phyloP scores from a whole-genome alignment of 495 filamentous ascomycete genomes.

The Cudoniella acicularis region DNA sequence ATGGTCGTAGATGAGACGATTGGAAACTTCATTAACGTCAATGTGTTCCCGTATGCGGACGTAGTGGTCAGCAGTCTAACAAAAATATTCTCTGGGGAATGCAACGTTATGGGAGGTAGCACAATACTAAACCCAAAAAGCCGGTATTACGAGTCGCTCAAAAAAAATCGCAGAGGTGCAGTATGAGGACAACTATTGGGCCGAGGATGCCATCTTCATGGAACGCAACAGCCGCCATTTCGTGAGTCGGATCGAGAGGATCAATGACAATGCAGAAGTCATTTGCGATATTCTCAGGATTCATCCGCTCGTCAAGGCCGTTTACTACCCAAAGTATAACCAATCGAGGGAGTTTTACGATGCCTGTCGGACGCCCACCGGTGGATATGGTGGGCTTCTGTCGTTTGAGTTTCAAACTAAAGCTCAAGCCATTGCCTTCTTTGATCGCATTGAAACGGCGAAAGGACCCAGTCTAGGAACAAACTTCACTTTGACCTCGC shows the following conservation, averaged over 20 bases:
- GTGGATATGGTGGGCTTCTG: slow-evolving; percentile 88
- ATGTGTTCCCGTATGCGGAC: slow-evolving; percentile 85
- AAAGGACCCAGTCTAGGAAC: slow-evolving; percentile 96
- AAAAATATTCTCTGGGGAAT: slow-evolving; percentile 95
- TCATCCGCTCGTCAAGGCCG: slow-evolving; percentile 63
- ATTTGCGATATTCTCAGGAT: slow-evolving; percentile 63
- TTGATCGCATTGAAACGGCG: slow-evolving; percentile 77
- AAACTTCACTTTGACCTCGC: slow-evolving; percentile 88
- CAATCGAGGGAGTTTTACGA: slow-evolving; percentile 71
- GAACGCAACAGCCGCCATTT: slow-evolving; percentile 97
- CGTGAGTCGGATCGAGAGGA: slow-evolving; percentile 71
- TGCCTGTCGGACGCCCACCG: slow-evolving; percentile 63
- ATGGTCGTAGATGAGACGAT: slow-evolving; percentile 95
- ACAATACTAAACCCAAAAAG: slow-evolving; percentile 79
- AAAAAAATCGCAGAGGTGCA: slow-evolving; percentile 53
- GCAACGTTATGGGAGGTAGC: slow-evolving; percentile 96
- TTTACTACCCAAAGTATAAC: slow-evolving; percentile 84
- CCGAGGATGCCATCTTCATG: slow-evolving; percentile 89
- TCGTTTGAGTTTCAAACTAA: slow-evolving; percentile 72
- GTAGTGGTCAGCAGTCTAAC: slow-evolving; percentile 91
- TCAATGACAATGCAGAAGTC: slow-evolving; percentile 82
- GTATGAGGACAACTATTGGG: slow-evolving; percentile 90
- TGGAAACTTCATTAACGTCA: slow-evolving; percentile 92
- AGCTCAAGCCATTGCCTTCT: slow-evolving; percentile 75
- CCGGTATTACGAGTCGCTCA: slow-evolving; percentile 65